A percentile compares a stretch with the other conserved stretches of the same genome.
These are phyloP conservation scores for Kwoniella shandongensis DNA, from an alignment of 768 basidiomycete species.

Conservation along the genomic window DNA sequence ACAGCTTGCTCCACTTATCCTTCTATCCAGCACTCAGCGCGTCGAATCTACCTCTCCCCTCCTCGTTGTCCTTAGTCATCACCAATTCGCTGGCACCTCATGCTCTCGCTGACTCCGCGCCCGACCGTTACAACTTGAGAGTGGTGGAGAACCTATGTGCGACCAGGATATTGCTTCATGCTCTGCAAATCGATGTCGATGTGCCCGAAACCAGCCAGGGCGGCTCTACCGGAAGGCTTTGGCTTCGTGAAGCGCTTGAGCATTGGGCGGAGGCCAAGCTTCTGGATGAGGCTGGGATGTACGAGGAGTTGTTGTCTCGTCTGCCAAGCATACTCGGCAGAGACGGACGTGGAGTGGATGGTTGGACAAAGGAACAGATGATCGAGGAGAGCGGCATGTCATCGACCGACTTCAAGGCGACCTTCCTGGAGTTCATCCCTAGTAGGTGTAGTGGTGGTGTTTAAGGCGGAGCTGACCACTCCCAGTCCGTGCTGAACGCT, in stretches of 20 bases:
- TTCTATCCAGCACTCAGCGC: conserved; percentile 76
- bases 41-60: conserved; percentile 65
- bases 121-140: conserved; percentile 79
- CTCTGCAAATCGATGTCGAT: conserved; percentile 54
- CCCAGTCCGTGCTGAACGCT: conserved; percentile 67
- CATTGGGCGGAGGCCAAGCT: conserved; percentile 10
- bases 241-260: conserved; percentile 33
- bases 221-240: conserved; percentile 13
- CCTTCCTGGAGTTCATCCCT: conserved; percentile 75
- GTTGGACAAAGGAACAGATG: conserved; percentile 74
- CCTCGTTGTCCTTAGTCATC: conserved; percentile 65
- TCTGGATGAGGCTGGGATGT: conserved; percentile 9
- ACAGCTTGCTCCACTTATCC: conserved; percentile 72
- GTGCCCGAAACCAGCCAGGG: conserved; percentile 21
- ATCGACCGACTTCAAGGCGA: conserved; percentile 61
- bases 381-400: conserved; percentile 64
- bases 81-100: conserved; percentile 81
- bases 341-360: conserved; percentile 58
- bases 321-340: conserved; percentile 5
- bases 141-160: conserved; percentile 86
- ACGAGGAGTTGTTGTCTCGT: conserved; percentile 2
- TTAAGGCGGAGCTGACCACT: too few relatives aligned
- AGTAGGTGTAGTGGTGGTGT: conserved; percentile 57
- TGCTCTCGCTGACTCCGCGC: conserved; percentile 75
- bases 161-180: conserved; percentile 68